Conservation (phyloP, 768 basidiomycete genomes). For the Tricholomella constricta region DNA sequence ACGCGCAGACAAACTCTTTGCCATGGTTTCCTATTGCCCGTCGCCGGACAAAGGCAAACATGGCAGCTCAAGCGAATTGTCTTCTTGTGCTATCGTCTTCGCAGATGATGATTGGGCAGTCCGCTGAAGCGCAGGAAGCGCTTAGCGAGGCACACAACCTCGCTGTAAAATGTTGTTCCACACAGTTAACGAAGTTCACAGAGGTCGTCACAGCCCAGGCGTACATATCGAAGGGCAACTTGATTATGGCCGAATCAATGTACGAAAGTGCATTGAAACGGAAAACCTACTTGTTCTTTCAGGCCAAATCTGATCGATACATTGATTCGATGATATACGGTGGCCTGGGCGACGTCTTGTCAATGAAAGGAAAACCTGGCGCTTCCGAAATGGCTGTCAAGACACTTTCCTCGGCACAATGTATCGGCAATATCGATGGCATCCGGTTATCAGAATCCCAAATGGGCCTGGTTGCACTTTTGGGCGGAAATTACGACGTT, state of each 20-base stretch:
- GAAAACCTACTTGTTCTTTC: not conserved
- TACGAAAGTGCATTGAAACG: not conserved
- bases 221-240: not conserved
- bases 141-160: not conserved
- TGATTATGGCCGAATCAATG: not conserved
- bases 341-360: not conserved
- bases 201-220: not conserved
- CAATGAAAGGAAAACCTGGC: not conserved
- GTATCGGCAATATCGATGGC: not conserved
- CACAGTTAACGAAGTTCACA: not conserved
- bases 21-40: not conserved
- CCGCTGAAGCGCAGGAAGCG: not conserved
- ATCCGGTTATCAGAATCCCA: not conserved
- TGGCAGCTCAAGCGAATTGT: not conserved
- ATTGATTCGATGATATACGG: not conserved
- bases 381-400: not conserved
- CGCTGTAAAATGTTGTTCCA: not conserved
- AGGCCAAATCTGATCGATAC: not conserved
- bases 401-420: not conserved
- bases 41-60: not conserved
- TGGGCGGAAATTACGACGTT: not conserved
- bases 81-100: not conserved
- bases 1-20: not conserved
- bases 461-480: not conserved
- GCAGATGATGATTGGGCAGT: not conserved